These are phyloP conservation scores for Byssochlamys sp. DNA, from an alignment of 2,329 filamentous ascomycete genomes.

Conservation along the genomic window DNA sequence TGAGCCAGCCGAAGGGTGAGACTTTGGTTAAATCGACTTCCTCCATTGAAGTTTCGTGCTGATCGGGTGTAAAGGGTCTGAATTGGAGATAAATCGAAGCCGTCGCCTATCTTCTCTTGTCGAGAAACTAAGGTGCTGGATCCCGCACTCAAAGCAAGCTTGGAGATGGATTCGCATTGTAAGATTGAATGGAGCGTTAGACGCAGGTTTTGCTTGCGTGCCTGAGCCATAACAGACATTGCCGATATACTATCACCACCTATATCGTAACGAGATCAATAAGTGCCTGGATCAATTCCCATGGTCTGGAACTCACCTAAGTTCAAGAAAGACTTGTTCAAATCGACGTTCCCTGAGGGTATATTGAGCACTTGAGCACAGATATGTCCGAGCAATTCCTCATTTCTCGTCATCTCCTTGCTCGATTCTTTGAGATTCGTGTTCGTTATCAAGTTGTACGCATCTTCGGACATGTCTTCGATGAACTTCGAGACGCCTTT, in stretches of 20 bases:
- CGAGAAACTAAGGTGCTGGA: constrained; percentile 4
- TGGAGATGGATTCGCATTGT: constrained; percentile 23
- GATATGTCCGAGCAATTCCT: constrained; percentile 20
- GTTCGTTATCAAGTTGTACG: constrained; percentile 26
- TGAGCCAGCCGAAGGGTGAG: constrained; percentile 24
- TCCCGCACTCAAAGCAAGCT: constrained; percentile 18
- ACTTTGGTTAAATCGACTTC: constrained; percentile 25
- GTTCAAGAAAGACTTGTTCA: constrained; percentile 27
- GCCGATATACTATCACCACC: constrained; percentile 33
- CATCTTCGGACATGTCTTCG: constrained; percentile 29
- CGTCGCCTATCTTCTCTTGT: constrained; percentile 17
- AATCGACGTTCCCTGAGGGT: constrained; percentile 22
- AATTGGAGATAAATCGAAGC: constrained; percentile 25
- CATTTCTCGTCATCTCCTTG: constrained; percentile 8
- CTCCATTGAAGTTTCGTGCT: constrained; percentile 12
- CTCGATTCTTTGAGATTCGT: constrained; percentile 10
- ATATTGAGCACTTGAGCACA: constrained; percentile 30
- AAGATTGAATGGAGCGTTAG: constrained; percentile 26
- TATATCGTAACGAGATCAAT: constrained; percentile 4
- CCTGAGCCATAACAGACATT: constrained; percentile 29
- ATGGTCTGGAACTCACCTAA: constrained; percentile 17
- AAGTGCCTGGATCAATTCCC: constrained; percentile 2
- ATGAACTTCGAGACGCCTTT: constrained; percentile 37
- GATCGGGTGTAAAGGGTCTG: constrained; percentile 24
- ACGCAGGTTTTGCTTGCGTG: constrained; percentile 25